Evolutionary conservation across 2,329 filamentous ascomycete genomes (phyloP).

Genomic region (Knufia fluminis): DNA sequence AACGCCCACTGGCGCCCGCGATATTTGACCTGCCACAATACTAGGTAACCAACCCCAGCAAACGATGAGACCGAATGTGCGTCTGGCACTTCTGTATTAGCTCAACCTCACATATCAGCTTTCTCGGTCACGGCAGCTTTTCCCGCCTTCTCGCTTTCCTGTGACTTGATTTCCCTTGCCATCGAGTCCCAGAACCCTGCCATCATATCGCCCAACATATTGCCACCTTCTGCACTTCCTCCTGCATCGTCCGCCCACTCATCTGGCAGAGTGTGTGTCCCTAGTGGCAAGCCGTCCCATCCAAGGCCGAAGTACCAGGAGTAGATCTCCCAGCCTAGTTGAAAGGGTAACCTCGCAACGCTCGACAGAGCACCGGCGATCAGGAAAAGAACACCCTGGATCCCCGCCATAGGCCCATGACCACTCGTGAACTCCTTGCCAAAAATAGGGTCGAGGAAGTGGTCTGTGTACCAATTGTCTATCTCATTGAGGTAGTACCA

Average conservation of each 20-base stretch:
- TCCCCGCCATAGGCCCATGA: neutral
- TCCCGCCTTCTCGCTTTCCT: neutral
- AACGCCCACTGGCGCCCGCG: too few species aligned
- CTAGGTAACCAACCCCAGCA: too few species aligned
- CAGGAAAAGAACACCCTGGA: neutral
- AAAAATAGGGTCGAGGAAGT: neutral
- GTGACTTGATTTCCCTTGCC: neutral
- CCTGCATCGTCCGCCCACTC: too few species aligned
- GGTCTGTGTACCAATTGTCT: neutral
- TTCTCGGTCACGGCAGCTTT: neutral
- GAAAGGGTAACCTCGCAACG: neutral
- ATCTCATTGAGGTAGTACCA: neutral
- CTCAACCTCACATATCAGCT: too few species aligned
- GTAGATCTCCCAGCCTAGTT: neutral
- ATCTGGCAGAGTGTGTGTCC: neutral
- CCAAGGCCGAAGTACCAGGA: slow-evolving; percentile 1
- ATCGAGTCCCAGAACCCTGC: neutral
- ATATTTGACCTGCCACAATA: too few species aligned
- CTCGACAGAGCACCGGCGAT: neutral
- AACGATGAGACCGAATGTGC: too few species aligned
- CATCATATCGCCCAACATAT: neutral
- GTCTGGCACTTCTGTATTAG: too few species aligned
- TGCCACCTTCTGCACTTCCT: neutral
- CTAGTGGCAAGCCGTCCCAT: neutral
- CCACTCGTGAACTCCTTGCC: neutral